phyloP scores from a whole-genome alignment of 192 early-diverging fungal species.

The Mortierella claussenii region DNA sequence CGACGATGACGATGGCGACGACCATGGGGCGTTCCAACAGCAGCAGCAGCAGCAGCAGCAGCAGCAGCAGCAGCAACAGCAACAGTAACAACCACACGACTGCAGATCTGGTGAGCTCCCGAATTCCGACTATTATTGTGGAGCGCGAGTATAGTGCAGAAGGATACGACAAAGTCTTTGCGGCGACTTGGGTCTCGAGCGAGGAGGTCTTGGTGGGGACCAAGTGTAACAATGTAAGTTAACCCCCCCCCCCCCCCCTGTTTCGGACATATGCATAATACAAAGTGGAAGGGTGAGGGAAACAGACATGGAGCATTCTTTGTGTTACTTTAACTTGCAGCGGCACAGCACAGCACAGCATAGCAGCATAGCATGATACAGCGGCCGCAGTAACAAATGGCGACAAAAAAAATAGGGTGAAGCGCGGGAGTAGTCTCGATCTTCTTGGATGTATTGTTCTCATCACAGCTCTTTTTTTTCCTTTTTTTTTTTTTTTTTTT shows the following conservation, averaged over 20 bases:
- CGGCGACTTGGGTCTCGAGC: slow-evolving; percentile 60
- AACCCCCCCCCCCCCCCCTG: too few relatives aligned
- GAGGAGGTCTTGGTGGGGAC: slow-evolving; percentile 68
- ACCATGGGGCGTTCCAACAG: background rate
- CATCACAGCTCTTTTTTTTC: too few relatives aligned
- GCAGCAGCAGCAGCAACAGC: background rate
- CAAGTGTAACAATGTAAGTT: slow-evolving; percentile 71
- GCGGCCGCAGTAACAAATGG: too few relatives aligned
- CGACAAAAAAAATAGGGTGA: slow-evolving; percentile 1
- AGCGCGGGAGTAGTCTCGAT: background rate
- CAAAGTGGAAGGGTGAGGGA: too few relatives aligned
- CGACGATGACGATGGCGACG: too few relatives aligned
- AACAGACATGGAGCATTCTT: too few relatives aligned
- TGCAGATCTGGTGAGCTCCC: slow-evolving; percentile 18
- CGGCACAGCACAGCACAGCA: too few relatives aligned
- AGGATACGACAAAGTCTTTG: slow-evolving; percentile 68
- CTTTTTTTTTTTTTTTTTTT: background rate
- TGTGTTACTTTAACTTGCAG: too few relatives aligned
- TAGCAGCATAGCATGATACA: too few relatives aligned
- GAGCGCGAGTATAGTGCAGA: slow-evolving; percentile 38
- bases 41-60: too few relatives aligned
- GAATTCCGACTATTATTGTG: slow-evolving; percentile 25
- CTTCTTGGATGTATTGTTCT: background rate
- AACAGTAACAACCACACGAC: background rate
- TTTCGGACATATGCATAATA: too few relatives aligned